A percentile compares a stretch with the other conserved stretches of the same genome.
These are phyloP conservation scores for Claviceps capensis DNA, from an alignment of 2,329 filamentous ascomycete genomes.

Conservation along the genomic window DNA sequence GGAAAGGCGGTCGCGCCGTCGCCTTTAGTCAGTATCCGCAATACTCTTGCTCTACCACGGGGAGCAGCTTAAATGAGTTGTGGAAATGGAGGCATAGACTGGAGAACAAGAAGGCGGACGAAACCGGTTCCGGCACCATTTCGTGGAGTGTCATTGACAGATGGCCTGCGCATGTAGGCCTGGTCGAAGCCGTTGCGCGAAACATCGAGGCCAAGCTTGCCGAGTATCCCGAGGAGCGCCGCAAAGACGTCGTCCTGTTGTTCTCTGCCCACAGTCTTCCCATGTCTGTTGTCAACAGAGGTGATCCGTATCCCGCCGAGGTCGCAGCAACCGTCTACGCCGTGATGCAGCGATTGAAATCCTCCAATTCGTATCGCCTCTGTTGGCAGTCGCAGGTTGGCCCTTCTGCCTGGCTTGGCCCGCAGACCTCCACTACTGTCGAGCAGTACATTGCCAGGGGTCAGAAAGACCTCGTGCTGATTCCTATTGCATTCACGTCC, in stretches of 20 bases:
- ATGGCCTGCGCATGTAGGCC: conserved; percentile 83
- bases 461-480: conserved; percentile 78
- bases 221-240: conserved; percentile 69
- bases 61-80: conserved; percentile 88
- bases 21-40: conserved; percentile 98
- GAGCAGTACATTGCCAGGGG: conserved; percentile 81
- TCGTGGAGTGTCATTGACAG: conserved; percentile 96
- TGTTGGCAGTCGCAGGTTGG: conserved; percentile 99
- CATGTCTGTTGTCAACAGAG: conserved; percentile 93
- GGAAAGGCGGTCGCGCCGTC: conserved; percentile 82
- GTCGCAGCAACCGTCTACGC: conserved; percentile 92
- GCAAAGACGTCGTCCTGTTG: conserved; percentile 70
- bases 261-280: conserved; percentile 94
- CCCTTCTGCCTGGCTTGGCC: conserved; percentile 86
- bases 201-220: conserved; percentile 79
- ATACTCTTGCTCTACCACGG: conserved; percentile 95
- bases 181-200: conserved; percentile 82
- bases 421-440: conserved; percentile 81
- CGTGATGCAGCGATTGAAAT: conserved; percentile 83
- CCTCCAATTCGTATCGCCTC: conserved; percentile 81
- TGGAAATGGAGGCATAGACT: conserved; percentile 93
- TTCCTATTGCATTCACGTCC: conserved; percentile 96
- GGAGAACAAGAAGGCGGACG: conserved; percentile 56
- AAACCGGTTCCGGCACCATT: conserved; percentile 52
- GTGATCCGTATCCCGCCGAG: conserved; percentile 89